Percentiles rank a stretch among this genome's conserved stretches.
Evolutionary conservation across 106 monocot genomes (phyloP).

Genomic region (Platanthera guangdongensis): DNA sequence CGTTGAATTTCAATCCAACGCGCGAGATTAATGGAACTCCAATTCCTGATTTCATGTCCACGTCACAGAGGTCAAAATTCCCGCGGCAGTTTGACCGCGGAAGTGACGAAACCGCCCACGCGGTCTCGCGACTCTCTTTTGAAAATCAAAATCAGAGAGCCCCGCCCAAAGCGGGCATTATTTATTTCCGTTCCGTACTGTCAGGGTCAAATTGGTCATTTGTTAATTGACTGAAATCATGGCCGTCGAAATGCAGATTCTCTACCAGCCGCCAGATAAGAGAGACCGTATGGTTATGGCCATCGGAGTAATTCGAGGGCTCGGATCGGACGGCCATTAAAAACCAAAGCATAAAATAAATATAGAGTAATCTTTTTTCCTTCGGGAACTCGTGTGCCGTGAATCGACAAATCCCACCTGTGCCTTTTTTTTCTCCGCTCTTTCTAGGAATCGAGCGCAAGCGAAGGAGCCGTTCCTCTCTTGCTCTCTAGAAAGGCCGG

Average conservation of each 20-base stretch:
- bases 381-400: not conserved
- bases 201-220: not conserved
- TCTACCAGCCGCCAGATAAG: not conserved
- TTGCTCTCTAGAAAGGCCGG: constrained; percentile 1
- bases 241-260: not conserved
- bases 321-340: not conserved
- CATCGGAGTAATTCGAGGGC: too few relatives aligned
- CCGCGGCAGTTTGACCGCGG: not conserved
- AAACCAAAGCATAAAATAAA: not conserved
- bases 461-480: constrained; percentile 7
- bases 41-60: too few relatives aligned
- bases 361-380: not conserved
- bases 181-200: not conserved
- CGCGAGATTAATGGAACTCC: too few relatives aligned
- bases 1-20: too few relatives aligned
- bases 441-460: not conserved
- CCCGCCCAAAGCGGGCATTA: not conserved
- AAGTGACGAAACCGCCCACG: not conserved
- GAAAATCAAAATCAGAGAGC: not conserved
- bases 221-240: not conserved
- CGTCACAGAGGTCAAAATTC: too few relatives aligned
- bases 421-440: not conserved
- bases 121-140: not conserved
- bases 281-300: not conserved
- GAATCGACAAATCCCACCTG: not conserved